These are phyloP conservation scores for Septoria linicola DNA, from an alignment of 2,329 filamentous ascomycete genomes.

Conservation along the genomic window DNA sequence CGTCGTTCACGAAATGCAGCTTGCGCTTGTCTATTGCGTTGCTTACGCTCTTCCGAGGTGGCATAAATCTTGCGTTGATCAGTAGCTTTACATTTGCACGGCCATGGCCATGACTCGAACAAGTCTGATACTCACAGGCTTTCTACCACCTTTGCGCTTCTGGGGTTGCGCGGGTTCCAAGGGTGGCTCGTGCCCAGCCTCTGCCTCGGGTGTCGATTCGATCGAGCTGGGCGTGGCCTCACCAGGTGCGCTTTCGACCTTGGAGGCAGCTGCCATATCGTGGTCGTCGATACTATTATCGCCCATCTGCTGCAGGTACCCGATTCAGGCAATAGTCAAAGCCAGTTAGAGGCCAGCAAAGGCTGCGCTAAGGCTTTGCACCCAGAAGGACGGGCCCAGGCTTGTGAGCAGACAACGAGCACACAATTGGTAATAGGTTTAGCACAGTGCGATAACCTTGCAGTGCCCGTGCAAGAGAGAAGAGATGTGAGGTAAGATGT, in stretches of 20 bases:
- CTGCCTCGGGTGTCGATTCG: constrained; percentile 51
- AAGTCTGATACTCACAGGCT: constrained; percentile 69
- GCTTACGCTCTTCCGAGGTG: constrained; percentile 96
- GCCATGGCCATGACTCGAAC: constrained; percentile 17
- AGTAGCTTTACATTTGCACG: no score
- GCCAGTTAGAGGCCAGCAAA: constrained; percentile 31
- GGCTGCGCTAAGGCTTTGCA: constrained; percentile 37
- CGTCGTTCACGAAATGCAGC: constrained; percentile 94
- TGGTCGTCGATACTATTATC: constrained; percentile 42
- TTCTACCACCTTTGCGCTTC: constrained; percentile 96
- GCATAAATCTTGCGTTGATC: constrained; percentile 82
- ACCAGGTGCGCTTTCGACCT: constrained; percentile 46
- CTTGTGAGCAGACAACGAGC: constrained; percentile 22
- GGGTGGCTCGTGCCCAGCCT: constrained; percentile 43
- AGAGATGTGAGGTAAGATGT: constrained; percentile 34
- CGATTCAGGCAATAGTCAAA: constrained; percentile 33
- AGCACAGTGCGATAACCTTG: constrained; percentile 43
- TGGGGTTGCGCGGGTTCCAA: constrained; percentile 54
- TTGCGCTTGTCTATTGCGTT: constrained; percentile 94
- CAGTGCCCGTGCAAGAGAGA: constrained; percentile 23
- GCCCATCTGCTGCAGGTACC: constrained; percentile 53
- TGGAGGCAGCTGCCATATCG: constrained; percentile 48
- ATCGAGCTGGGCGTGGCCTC: constrained; percentile 48
- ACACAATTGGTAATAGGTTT: constrained; percentile 34
- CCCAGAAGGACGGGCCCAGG: constrained; percentile 26